Evolutionary conservation across 805 yeast species (phyloP).

Genomic region (Starmerella tilneyi): DNA sequence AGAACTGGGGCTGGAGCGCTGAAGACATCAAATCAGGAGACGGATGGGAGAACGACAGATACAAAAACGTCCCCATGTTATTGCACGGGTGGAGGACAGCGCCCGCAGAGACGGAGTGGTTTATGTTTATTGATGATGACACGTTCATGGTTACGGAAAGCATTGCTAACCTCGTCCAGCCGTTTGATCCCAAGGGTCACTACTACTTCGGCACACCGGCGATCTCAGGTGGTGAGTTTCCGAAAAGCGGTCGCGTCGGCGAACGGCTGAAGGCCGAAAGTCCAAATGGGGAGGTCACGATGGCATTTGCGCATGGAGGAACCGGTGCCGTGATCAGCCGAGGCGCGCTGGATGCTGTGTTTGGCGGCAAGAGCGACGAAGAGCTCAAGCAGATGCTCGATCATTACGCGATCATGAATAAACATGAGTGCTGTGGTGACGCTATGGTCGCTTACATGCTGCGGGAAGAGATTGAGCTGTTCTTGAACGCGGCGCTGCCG

Average conservation of each 20-base stretch:
- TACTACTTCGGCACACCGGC: neutral
- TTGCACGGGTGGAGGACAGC: slow-evolving; percentile 30
- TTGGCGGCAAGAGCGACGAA: slow-evolving; percentile 18
- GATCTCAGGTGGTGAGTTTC: slow-evolving; percentile 9
- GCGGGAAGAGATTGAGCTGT: slow-evolving; percentile 16
- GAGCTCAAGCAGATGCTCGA: slow-evolving; percentile 11
- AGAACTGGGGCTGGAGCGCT: slow-evolving; percentile 22
- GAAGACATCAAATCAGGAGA: neutral
- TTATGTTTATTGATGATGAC: slow-evolving; percentile 32
- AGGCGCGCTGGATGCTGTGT: slow-evolving; percentile 26
- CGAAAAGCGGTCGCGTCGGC: neutral
- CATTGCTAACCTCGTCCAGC: slow-evolving; percentile 23
- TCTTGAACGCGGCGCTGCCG: slow-evolving; percentile 9
- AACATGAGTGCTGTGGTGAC: slow-evolving; percentile 31
- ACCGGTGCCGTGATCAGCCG: slow-evolving; percentile 30
- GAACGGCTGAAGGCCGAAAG: neutral
- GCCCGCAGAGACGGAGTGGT: slow-evolving; percentile 30
- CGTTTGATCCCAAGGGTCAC: slow-evolving; percentile 23
- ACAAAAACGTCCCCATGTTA: slow-evolving; percentile 4
- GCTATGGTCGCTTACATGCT: slow-evolving; percentile 28
- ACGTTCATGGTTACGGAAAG: slow-evolving; percentile 29
- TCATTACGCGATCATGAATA: slow-evolving; percentile 23
- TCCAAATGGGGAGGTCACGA: neutral
- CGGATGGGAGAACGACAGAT: slow-evolving; percentile 13
- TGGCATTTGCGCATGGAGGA: slow-evolving; percentile 33